Evolutionary conservation across 495 filamentous ascomycete genomes (phyloP), one percentile per base, ranked within the genome.

Genomic region (Neurospora sp.): DNA sequence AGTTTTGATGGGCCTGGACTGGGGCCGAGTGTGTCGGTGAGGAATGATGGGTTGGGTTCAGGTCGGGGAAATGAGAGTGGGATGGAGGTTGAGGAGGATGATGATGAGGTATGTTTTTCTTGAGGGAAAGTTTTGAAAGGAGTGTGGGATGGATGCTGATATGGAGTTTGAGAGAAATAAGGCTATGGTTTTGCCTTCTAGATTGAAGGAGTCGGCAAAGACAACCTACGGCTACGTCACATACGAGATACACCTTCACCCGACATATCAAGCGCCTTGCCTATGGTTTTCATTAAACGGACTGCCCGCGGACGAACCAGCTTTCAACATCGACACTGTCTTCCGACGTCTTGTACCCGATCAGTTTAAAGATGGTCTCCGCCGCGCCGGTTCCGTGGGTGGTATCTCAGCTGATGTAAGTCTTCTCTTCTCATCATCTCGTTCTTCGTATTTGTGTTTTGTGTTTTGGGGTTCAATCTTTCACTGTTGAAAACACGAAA

Each of bases 381-480:
- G 87, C 74, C 81, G 73, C 65, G 83, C 87, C 65, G 91, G 92
- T 45, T 82, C 89, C 22, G 87, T 93, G 78, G 93, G 93, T 73
- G 92, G 89, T 73, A 89, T 97, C 78, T 93, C 91, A 74, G 86
- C 90, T 76, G 91, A 88, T 53, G 92, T 94, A 87, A 79, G 90
- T 90, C 65, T 27, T 40, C 4, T 35, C 3, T 7, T 22, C 45
- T 53, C 31, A 22, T 61, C 45, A 27, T 27, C 12, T 27, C 7
- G 22, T 68, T 70, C 78, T 75, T 78, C 80, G 74, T 79, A 77
- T 82, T 78, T 73, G 72, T 70, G 68, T 72, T 74, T 76, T 71
- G 12, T 12, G 4, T 35, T 14, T 61, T 17, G 12, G 27, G 6
- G 12, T 35, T 17, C 22, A 27, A 16, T 31, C 53, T 31, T 61